A percentile compares a stretch with the other conserved stretches of the same genome.
These are phyloP conservation scores for Coemansia sp. DNA, from an alignment of 192 early-diverging fungal genomes.

Conservation along the genomic window DNA sequence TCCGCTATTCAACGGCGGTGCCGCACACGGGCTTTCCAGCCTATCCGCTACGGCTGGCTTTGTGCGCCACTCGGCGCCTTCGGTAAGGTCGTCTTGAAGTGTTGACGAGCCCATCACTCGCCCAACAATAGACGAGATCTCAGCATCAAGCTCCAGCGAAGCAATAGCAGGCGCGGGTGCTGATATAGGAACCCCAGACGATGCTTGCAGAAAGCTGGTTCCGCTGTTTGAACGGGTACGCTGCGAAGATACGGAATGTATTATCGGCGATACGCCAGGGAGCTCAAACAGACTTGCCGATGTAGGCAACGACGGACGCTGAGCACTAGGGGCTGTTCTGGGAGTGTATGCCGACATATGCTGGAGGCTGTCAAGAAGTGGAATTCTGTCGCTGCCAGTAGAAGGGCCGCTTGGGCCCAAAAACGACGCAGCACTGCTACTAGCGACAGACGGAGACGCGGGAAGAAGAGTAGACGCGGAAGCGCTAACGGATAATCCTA, in stretches of 20 bases:
- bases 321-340: constrained; percentile 14
- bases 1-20: constrained; percentile 2
- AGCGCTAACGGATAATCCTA: not conserved
- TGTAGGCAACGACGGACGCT: constrained; percentile 27
- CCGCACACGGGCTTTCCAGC: not conserved
- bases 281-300: constrained; percentile 17
- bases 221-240: constrained; percentile 48
- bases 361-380: constrained; percentile 28
- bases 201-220: constrained; percentile 13
- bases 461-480: not conserved
- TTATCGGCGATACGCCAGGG: constrained; percentile 6
- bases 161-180: constrained; percentile 7
- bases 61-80: constrained; percentile 47
- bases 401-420: not conserved
- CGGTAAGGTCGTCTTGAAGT: constrained; percentile 40
- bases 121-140: constrained; percentile 49
- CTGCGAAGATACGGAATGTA: constrained; percentile 10
- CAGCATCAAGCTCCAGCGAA: constrained; percentile 49
- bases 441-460: not conserved
- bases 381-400: constrained; percentile 3
- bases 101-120: constrained; percentile 49
- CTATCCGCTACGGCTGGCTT: constrained; percentile 14
- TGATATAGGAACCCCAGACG: constrained; percentile 6
- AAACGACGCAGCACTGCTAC: not conserved
- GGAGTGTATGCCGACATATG: constrained; percentile 15